phyloP scores from a whole-genome alignment of 2,329 filamentous ascomycete species.

The Stagonosporopsis rhizophila region DNA sequence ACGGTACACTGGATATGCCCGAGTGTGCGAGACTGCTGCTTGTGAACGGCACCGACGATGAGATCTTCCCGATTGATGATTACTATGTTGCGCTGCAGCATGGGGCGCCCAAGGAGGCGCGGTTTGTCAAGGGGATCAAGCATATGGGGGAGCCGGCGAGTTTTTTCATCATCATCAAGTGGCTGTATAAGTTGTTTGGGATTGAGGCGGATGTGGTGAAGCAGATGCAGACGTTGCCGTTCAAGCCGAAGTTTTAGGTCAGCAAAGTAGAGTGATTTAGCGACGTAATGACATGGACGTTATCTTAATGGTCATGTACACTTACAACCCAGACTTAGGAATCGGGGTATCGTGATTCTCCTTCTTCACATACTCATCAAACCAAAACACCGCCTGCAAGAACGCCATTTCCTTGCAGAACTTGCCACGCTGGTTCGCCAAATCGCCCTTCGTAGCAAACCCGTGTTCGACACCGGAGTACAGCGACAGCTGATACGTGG shows the following conservation, averaged over 20 bases:
- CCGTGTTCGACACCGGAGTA: constrained; percentile 76
- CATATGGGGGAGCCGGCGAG: constrained; percentile 61
- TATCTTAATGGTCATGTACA: background rate
- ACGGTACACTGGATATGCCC: constrained; percentile 61
- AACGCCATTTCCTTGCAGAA: constrained; percentile 86
- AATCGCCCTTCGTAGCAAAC: constrained; percentile 74
- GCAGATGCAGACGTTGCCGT: constrained; percentile 57
- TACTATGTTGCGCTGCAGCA: constrained; percentile 62
- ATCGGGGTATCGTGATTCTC: constrained; percentile 6
- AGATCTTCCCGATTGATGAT: constrained; percentile 69
- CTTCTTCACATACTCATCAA: constrained; percentile 66
- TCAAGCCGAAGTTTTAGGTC: constrained; percentile 53
- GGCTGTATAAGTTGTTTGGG: constrained; percentile 58
- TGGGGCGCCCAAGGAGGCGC: constrained; percentile 61
- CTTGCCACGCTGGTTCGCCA: constrained; percentile 62
- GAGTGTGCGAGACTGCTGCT: constrained; percentile 60
- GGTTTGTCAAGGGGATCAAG: constrained; percentile 53
- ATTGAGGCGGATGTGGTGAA: constrained; percentile 51
- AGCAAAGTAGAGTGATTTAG: background rate
- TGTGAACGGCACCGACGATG: constrained; percentile 66
- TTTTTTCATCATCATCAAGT: constrained; percentile 57
- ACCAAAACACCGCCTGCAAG: constrained; percentile 78
- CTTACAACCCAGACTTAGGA: background rate
- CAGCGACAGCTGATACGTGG: constrained; percentile 78
- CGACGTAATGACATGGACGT: background rate